phyloP scores from a whole-genome alignment of 1,284 basidiomycete species.

The Ganoderma resinaceum region DNA sequence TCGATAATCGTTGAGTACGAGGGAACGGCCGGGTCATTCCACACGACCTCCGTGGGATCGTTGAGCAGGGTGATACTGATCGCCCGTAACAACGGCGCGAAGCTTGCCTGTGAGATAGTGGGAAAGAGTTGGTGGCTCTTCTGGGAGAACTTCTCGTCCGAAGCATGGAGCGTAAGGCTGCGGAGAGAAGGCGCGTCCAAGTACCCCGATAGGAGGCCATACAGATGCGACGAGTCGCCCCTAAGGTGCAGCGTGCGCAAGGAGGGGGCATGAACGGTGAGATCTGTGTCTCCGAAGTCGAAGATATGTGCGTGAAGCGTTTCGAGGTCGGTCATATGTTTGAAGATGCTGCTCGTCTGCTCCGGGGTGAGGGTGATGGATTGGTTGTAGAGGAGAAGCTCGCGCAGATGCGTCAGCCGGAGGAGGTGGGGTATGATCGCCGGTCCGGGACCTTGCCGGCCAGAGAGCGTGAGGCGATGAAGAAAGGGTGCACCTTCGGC shows the following conservation, averaged over 20 bases:
- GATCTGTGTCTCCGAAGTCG: slow-evolving; percentile 3
- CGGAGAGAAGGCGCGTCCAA: slow-evolving; percentile 15
- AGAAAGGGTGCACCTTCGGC: slow-evolving; percentile 16
- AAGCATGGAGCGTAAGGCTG: slow-evolving; percentile 8
- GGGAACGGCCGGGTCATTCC: background rate
- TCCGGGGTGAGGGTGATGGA: slow-evolving; percentile 4
- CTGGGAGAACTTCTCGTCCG: slow-evolving; percentile 8
- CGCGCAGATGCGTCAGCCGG: slow-evolving; percentile 11
- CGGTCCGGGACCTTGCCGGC: slow-evolving; percentile 4
- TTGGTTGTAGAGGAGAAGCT: slow-evolving; percentile 19
- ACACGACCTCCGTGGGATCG: background rate
- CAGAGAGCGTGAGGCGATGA: slow-evolving; percentile 14
- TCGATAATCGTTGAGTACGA: slow-evolving; percentile 7
- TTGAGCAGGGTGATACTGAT: slow-evolving; percentile 11
- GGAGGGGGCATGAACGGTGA: background rate
- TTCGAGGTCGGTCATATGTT: slow-evolving; percentile 9
- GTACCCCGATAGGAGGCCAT: slow-evolving; percentile 8
- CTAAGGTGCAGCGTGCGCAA: slow-evolving; percentile 13
- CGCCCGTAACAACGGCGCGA: slow-evolving; percentile 15
- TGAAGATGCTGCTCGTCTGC: slow-evolving; percentile 12
- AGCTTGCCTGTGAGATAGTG: slow-evolving; percentile 9
- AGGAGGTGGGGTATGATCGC: slow-evolving; percentile 11
- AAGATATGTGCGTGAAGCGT: slow-evolving; percentile 6
- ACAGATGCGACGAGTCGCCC: slow-evolving; percentile 9
- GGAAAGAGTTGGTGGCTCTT: slow-evolving; percentile 1